Percentiles rank a stretch among this genome's conserved stretches.
Conservation (phyloP, 345 rosid genomes). For the Mangifera indica region DNA sequence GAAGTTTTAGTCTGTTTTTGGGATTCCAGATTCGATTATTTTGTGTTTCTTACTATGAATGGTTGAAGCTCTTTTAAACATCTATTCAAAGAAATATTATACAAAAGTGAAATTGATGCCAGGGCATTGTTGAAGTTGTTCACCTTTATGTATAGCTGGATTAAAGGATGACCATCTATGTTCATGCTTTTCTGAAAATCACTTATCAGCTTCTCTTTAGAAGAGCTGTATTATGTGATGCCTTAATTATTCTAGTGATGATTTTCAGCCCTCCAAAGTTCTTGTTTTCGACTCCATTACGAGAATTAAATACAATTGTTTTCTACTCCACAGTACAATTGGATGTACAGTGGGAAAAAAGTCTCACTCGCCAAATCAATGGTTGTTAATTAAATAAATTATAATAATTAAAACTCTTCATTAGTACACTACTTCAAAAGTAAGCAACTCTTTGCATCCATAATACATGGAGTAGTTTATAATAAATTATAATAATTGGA, state of each 20-base stretch:
- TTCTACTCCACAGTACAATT: neutral
- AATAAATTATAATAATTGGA: too few species aligned
- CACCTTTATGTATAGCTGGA: neutral
- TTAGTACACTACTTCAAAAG: neutral
- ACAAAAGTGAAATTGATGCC: too few species aligned
- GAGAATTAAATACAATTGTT: too few species aligned
- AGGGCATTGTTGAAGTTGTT: too few species aligned
- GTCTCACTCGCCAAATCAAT: neutral
- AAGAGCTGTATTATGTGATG: slow-evolving; percentile 15
- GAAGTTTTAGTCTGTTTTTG: too few species aligned
- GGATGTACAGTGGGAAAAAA: slow-evolving; percentile 6
- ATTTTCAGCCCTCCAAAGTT: slow-evolving; percentile 24
- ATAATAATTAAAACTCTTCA: neutral
- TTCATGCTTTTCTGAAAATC: slow-evolving; percentile 14
- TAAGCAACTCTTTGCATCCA: too few species aligned
- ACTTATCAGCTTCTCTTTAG: neutral
- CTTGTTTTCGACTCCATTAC: slow-evolving; percentile 14
- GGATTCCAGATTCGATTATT: neutral
- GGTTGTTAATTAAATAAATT: neutral
- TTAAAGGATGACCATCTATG: slow-evolving; percentile 19
- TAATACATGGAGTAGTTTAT: too few species aligned
- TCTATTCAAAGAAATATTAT: slow-evolving; percentile 3
- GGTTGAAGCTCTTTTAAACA: neutral
- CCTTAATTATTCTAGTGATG: neutral
- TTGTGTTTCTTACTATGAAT: neutral